Evolutionary conservation across 495 filamentous ascomycete species (phyloP).

Genomic region (Jackrogersella multiformis): DNA sequence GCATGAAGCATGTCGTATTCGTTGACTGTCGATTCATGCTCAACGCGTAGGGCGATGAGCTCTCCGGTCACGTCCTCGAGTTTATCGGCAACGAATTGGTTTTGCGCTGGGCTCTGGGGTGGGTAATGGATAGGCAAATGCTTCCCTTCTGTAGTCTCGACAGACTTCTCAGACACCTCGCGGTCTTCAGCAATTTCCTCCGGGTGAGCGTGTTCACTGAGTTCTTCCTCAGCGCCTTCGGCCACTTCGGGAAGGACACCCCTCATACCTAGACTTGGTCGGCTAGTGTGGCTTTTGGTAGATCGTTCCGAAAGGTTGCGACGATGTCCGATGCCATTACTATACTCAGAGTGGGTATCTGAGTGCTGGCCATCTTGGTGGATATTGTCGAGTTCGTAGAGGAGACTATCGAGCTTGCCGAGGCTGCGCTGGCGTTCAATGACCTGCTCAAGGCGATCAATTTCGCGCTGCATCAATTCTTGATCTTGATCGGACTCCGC

Average conservation of each 20-base stretch:
- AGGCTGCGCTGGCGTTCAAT: constrained; percentile 95
- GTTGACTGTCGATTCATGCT: constrained; percentile 83
- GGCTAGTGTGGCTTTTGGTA: constrained; percentile 60
- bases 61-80: constrained; percentile 92
- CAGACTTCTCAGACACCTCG: constrained; percentile 27
- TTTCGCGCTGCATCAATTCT: constrained; percentile 95
- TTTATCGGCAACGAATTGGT: constrained; percentile 89
- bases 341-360: constrained; percentile 47
- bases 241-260: constrained; percentile 61
- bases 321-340: constrained; percentile 56
- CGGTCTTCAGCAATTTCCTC: constrained; percentile 3
- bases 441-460: constrained; percentile 92
- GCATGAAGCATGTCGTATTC: constrained; percentile 84
- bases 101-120: constrained; percentile 77
- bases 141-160: constrained; percentile 39
- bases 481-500: constrained; percentile 96
- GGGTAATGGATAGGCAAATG: constrained; percentile 50
- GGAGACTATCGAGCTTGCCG: constrained; percentile 89
- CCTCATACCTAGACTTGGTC: constrained; percentile 56
- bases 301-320: constrained; percentile 60
- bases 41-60: constrained; percentile 85
- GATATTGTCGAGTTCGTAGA: constrained; percentile 88
- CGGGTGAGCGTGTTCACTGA: constrained; percentile 43
- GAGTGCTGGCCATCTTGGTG: constrained; percentile 66
- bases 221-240: constrained; percentile 55